A percentile compares a stretch with the other conserved stretches of the same genome.
phyloP scores from a whole-genome alignment of 208 protist genomes.

The Angomonas ambiguus region DNA sequence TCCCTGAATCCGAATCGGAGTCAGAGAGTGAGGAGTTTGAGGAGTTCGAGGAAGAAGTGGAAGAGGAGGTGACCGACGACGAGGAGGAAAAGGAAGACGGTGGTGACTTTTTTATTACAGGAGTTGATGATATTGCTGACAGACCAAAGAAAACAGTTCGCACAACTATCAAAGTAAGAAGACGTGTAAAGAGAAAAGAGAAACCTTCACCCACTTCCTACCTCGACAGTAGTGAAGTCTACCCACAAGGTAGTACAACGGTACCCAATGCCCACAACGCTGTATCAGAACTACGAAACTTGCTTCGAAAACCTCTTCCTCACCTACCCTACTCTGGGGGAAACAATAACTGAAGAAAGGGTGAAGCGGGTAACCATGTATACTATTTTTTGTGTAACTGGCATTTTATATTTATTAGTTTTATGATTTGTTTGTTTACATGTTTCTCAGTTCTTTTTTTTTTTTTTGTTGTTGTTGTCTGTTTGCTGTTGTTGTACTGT shows the following conservation, averaged over 20 bases:
- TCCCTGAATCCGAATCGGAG: background rate
- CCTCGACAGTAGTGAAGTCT: background rate
- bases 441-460: slow-evolving; percentile 3
- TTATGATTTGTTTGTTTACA: background rate
- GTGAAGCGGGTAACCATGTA: background rate
- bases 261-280: slow-evolving; percentile 71
- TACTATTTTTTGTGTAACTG: background rate
- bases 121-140: slow-evolving; percentile 14
- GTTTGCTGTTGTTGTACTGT: background rate
- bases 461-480: slow-evolving; percentile 3
- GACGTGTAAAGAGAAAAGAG: background rate
- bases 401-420: background rate
- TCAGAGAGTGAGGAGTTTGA: slow-evolving; percentile 7
- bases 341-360: background rate
- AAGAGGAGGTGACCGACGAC: background rate
- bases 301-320: slow-evolving; percentile 76
- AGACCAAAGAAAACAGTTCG: background rate
- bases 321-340: slow-evolving; percentile 50
- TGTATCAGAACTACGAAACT: slow-evolving; percentile 65
- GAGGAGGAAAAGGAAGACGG: background rate
- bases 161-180: background rate
- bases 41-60: background rate
- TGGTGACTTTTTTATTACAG: slow-evolving; percentile 35
- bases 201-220: background rate
- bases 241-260: slow-evolving; percentile 25